Conservation (phyloP, 2,329 filamentous ascomycete species). For the Fusarium sulawesiense region DNA sequence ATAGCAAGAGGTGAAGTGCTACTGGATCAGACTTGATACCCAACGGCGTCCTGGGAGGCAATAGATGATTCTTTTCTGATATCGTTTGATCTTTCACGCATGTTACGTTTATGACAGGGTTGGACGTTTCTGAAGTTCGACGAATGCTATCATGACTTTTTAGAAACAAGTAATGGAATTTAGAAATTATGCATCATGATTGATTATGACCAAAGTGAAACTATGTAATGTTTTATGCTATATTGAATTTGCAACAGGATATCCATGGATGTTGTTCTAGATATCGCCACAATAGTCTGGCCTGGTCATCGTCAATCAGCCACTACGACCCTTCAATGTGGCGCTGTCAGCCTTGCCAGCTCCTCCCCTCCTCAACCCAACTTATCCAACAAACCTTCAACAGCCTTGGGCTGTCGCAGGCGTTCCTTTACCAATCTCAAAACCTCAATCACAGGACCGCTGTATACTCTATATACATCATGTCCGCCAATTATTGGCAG, state of each 20-base stretch:
- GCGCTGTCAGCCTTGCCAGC: slow-evolving; percentile 32
- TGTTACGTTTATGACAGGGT: background rate
- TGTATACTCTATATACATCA: slow-evolving; percentile 52
- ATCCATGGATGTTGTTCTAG: background rate
- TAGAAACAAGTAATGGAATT: background rate
- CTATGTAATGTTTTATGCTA: background rate
- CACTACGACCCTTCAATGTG: slow-evolving; percentile 23
- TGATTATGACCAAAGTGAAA: background rate
- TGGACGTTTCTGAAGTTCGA: background rate
- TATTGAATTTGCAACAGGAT: background rate
- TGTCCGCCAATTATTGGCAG: slow-evolving; percentile 97
- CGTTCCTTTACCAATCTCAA: background rate
- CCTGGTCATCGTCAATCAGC: slow-evolving; percentile 25
- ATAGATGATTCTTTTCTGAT: background rate
- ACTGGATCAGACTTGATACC: slow-evolving; percentile 23
- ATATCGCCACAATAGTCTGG: background rate
- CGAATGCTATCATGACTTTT: background rate
- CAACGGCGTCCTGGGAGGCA: slow-evolving; percentile 12
- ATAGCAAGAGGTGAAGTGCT: slow-evolving; percentile 7
- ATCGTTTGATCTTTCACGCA: background rate
- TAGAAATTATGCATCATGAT: too few species aligned
- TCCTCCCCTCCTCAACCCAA: slow-evolving; percentile 14
- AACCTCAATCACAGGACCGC: slow-evolving; percentile 1
- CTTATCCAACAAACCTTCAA: slow-evolving; percentile 12
- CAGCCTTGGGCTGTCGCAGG: slow-evolving; percentile 10